These are phyloP conservation scores for Inga leiocalycina DNA, from an alignment of 306 rosid genomes.

Conservation along the genomic window DNA sequence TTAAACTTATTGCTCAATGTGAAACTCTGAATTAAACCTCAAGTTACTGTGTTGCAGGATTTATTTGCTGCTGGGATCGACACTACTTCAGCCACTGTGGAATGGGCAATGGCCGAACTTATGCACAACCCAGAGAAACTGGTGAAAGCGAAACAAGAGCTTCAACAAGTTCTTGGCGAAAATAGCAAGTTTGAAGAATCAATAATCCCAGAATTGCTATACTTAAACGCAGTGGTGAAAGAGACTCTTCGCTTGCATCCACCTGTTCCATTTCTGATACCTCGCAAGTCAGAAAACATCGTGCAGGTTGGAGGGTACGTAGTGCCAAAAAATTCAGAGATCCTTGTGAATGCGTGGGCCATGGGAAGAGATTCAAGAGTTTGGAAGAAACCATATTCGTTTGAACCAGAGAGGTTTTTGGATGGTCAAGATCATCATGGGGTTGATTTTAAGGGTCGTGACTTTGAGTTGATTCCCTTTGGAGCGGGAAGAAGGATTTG, in stretches of 20 bases:
- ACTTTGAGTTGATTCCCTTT: constrained; percentile 35
- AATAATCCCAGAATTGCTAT: constrained; percentile 30
- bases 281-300: constrained; percentile 12
- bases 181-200: constrained; percentile 28
- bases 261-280: constrained; percentile 34
- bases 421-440: background rate
- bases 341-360: constrained; percentile 35
- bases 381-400: constrained; percentile 35
- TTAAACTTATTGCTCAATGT: background rate
- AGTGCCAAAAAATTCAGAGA: constrained; percentile 21
- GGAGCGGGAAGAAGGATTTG: constrained; percentile 38
- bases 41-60: background rate
- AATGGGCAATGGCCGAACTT: constrained; percentile 45
- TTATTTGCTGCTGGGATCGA: constrained; percentile 34
- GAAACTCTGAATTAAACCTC: background rate
- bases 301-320: constrained; percentile 16
- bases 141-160: constrained; percentile 16
- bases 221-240: constrained; percentile 26
- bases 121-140: constrained; percentile 20
- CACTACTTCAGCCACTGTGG: constrained; percentile 29
- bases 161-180: background rate
- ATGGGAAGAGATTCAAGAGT: constrained; percentile 33
- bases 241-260: constrained; percentile 41
- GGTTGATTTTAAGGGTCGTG: constrained; percentile 35
- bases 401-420: constrained; percentile 41